Percentiles rank a stretch among this genome's conserved stretches.
These are phyloP conservation scores for Entomortierella chlamydospora DNA, from an alignment of 192 early-diverging fungal genomes.

Conservation along the genomic window DNA sequence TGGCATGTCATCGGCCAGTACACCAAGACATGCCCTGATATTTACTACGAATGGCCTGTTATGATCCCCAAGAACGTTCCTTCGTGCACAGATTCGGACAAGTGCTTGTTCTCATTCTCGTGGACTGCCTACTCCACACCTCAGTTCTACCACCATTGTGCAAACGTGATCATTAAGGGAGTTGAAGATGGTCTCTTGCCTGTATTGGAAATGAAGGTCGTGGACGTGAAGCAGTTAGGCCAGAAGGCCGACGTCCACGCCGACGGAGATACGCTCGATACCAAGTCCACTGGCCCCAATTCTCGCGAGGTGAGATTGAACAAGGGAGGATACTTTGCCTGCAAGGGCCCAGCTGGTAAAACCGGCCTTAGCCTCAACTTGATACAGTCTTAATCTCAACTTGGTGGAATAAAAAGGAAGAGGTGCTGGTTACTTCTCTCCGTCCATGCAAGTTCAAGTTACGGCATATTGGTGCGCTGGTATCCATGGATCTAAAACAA, in stretches of 20 bases:
- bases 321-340: constrained; percentile 19
- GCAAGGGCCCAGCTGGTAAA: not conserved
- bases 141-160: constrained; percentile 82
- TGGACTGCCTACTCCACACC: constrained; percentile 79
- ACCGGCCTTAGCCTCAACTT: constrained; percentile 17
- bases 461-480: too few species aligned
- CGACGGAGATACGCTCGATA: not conserved
- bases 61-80: constrained; percentile 51
- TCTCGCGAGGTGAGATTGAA: constrained; percentile 4
- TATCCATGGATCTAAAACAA: too few species aligned
- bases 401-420: too few species aligned
- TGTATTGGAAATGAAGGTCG: constrained; percentile 11
- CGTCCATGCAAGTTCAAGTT: too few species aligned
- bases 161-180: constrained; percentile 69
- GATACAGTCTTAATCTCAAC: not conserved
- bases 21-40: constrained; percentile 54
- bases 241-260: constrained; percentile 15
- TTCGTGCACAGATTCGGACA: constrained; percentile 28
- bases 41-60: constrained; percentile 54
- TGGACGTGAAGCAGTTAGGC: constrained; percentile 1
- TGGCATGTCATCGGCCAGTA: constrained; percentile 55
- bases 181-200: constrained; percentile 24
- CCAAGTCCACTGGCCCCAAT: constrained; percentile 14
- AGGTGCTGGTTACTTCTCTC: too few species aligned
- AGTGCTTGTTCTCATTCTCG: constrained; percentile 62